Evolutionary conservation across 1,284 basidiomycete species (phyloP), one percentile per base, ranked within the genome.

Genomic region (Apiotrichum domesticum): DNA sequence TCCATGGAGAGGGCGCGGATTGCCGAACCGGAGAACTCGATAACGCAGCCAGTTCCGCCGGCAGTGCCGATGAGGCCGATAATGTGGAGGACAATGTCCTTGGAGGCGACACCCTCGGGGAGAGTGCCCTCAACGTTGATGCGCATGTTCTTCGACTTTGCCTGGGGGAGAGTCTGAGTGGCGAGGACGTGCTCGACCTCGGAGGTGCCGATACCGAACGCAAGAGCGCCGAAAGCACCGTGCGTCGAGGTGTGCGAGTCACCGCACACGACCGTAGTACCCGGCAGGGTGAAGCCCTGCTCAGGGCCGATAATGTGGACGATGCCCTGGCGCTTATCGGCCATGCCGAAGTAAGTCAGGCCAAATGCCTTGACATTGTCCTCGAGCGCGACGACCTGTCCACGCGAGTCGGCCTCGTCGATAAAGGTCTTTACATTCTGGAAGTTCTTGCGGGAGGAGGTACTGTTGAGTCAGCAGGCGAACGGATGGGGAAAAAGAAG

Each of bases 141-240:
- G 52, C 89, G 87, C 93, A 97, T 95, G 79, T 96, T 97, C 80
- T 94, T 95, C 56, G 85, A 85, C 79, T 96, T 95, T 72, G 84
- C 86, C 77, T 96, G 94, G 59, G 92, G 80, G 33, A 97, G 81
- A 46, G 91, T 94, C 76, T 97, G 94, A 9, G 94, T 97, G 5
- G 94, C 93, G 59, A 97, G 86, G 66, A 97, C 93, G 74, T 97
- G 93, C 73, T 97, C 93, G 66, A 97, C 93, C 75, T 97, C 93
- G 52, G 92, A 94, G 5, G 93, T 96, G 45, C 93, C 93, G 70
- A 97, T 96, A 66, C 94, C 93, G 70, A 97, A 97, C 0, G 93
- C 93, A 62, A 96, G 84, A 51, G 94, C 93, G 48, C 93, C 93
- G 70, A 97, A 97, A 1, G 93, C 94, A 51, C 94, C 93, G 72